These are phyloP conservation scores for Ilex aquifolium DNA, from an alignment of 257 asterid genomes.

Conservation along the genomic window DNA sequence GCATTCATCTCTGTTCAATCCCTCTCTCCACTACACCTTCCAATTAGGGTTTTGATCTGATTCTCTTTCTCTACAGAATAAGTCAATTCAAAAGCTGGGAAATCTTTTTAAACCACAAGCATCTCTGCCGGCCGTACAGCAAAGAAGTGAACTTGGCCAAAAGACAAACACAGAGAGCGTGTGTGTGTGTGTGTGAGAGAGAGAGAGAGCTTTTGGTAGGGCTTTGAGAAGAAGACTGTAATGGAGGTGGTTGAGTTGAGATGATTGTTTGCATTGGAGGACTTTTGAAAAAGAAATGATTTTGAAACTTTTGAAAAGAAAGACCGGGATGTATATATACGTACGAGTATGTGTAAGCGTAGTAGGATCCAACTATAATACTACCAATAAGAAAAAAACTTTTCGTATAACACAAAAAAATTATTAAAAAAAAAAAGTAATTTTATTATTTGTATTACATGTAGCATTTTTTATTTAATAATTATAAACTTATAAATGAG, in stretches of 20 bases:
- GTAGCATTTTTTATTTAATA: too few relatives aligned
- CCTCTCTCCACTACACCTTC: background rate
- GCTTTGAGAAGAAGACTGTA: background rate
- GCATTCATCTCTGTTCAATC: conserved; percentile 15
- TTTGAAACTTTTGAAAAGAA: conserved; percentile 23
- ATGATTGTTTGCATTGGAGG: conserved; percentile 5
- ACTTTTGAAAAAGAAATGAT: conserved; percentile 6
- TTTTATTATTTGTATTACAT: too few relatives aligned
- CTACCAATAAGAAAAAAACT: too few relatives aligned
- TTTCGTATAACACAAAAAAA: too few relatives aligned
- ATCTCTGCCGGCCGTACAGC: background rate
- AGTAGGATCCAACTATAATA: too few relatives aligned
- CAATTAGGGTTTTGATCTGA: background rate
- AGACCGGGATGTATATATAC: conserved; percentile 6
- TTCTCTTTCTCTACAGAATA: background rate
- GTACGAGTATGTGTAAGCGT: too few relatives aligned
- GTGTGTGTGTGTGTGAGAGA: background rate
- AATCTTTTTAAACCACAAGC: background rate
- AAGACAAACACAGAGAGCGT: background rate
- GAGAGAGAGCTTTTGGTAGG: background rate
- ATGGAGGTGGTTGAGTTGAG: conserved; percentile 18
- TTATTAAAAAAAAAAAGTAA: too few relatives aligned
- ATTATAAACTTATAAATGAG: too few relatives aligned
- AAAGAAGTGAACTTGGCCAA: background rate
- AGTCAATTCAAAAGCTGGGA: conserved; percentile 9